These are phyloP conservation scores for Botrytis paeoniae DNA, from an alignment of 2,329 filamentous ascomycete genomes.

Conservation along the genomic window DNA sequence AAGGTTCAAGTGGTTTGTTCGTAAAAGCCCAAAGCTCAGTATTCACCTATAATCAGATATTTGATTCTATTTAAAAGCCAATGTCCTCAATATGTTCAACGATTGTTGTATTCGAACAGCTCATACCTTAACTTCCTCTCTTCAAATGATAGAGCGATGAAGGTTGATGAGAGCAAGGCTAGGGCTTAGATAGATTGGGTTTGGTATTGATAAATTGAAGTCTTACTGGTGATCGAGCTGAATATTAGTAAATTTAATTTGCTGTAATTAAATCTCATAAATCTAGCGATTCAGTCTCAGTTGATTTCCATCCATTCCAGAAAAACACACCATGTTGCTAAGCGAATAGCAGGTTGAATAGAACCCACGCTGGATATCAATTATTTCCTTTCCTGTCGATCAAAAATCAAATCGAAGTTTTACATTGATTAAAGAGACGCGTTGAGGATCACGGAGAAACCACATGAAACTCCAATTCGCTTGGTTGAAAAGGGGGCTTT, in stretches of 20 bases:
- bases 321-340: background rate
- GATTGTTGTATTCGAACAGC: background rate
- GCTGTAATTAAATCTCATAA: background rate
- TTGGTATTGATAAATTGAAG: background rate
- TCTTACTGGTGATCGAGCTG: background rate
- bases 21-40: too few species aligned
- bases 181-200: background rate
- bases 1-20: too few species aligned
- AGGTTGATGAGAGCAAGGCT: background rate
- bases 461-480: background rate
- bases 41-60: too few species aligned
- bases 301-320: background rate
- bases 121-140: background rate
- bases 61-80: too few species aligned
- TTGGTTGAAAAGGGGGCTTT: background rate
- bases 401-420: accelerated
- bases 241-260: too few species aligned
- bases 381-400: background rate
- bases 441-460: background rate
- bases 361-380: background rate
- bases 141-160: too few species aligned
- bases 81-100: background rate
- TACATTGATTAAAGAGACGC: background rate
- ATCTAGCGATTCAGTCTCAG: background rate
- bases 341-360: background rate